A percentile compares a stretch with the other conserved stretches of the same genome.
These are phyloP conservation scores for Sporothrix curviconia DNA, from an alignment of 2,329 filamentous ascomycete species.

Conservation along the genomic window DNA sequence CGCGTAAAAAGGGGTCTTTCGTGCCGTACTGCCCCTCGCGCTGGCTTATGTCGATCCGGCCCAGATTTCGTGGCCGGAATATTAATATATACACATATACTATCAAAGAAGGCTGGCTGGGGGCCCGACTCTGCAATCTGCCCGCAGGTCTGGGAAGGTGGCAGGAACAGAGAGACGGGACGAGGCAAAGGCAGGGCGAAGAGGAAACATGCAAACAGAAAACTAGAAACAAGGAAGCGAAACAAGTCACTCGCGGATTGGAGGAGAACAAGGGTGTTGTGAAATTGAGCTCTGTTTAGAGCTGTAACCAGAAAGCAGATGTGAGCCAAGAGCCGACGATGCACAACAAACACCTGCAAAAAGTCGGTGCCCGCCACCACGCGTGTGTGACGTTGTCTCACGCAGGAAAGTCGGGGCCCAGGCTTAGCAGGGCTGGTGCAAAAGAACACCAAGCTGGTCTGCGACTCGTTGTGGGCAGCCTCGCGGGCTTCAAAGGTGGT, in stretches of 20 bases:
- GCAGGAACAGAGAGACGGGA: not conserved
- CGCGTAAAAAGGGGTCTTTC: not conserved
- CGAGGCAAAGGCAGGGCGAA: not conserved
- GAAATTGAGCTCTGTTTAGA: not conserved
- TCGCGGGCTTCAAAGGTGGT: not conserved
- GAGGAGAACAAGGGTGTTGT: not conserved
- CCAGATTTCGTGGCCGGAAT: not conserved
- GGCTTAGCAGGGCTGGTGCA: not conserved
- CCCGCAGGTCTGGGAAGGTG: not conserved
- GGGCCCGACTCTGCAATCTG: not conserved
- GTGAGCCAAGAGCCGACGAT: constrained; percentile 1
- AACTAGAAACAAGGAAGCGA: not conserved
- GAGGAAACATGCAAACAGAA: too few relatives aligned
- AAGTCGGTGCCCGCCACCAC: too few relatives aligned
- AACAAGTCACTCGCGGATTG: not conserved
- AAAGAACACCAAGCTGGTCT: too few relatives aligned
- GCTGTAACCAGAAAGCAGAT: constrained; percentile 5
- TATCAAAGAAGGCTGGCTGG: not conserved
- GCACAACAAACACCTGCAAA: not conserved
- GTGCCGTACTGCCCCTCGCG: not conserved
- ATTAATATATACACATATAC: constrained; percentile 10
- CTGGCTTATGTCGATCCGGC: not conserved
- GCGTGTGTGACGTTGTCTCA: constrained; percentile 14
- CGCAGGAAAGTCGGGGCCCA: not conserved
- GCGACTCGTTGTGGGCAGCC: constrained; percentile 1